Base-by-base conservation (phyloP, 106 monocot genomes). In the Gastrodia elata region DNA sequence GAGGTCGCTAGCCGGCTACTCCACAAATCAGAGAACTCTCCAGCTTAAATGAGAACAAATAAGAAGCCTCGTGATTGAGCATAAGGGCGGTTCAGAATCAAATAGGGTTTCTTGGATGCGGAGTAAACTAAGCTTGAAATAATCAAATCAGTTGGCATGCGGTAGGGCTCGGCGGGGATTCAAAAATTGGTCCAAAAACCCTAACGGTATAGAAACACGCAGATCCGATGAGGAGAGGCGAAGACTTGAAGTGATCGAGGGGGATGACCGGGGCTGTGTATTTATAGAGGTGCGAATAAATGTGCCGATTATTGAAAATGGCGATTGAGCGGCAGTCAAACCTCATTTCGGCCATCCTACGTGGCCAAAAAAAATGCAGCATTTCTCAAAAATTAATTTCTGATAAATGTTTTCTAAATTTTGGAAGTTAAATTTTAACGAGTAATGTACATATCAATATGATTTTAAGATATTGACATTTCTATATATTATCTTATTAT, bases 181-280 rank as follows among this genome's bases (percentile, higher is more conserved):
- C 37, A 67, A 67, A 67, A 67, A 67, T 67, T 27, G 4, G 6
- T 37, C 67, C 36, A 1, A 35, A 61, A 67, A 67, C 67, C 67
- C 67, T 67, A 67, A 38, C 34, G 67, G 37, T 36, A 67, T 35
- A 20, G 34, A 38, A 67, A 14, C 36, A 6, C 35, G 67, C 28
- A 11, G 61, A 24, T 16, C 8, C 8, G 13, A 26, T 4, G 32
- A 61, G 32, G 30, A 18, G 2, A 52, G n/a, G 8, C 18, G 22
- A 52, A 32, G 61, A 32, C 61, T 14, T 13, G 61, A 0, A 61
- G 52, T 61, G 61, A 2, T 61, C 61, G 32, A 32, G 22, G 13
- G 32, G 26, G 5, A 32, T 2, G 14, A 14, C 61, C 28, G 9
- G 10, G 61, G 61, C 9, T 61, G 30, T 27, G 10, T 0, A 61